phyloP scores from a whole-genome alignment of 192 early-diverging fungal species.

The Entomortierella parvispora region DNA sequence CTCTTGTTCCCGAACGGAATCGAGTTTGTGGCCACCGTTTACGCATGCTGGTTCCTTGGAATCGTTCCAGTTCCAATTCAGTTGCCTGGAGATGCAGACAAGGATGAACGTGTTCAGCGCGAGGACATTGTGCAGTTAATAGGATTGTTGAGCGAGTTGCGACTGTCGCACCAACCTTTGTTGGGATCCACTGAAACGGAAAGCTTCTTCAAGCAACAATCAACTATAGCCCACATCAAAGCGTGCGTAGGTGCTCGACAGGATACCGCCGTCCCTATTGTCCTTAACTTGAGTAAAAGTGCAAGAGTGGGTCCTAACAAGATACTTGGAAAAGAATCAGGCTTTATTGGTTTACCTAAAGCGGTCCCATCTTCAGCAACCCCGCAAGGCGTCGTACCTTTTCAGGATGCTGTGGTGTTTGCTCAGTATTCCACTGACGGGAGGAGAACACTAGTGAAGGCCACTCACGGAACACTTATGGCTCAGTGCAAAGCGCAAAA shows the following conservation, averaged over 20 bases:
- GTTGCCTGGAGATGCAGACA: conserved; percentile 66
- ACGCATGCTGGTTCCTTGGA: conserved; percentile 82
- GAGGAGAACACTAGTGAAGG: conserved; percentile 44
- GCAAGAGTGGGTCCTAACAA: conserved; percentile 71
- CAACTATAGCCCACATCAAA: conserved; percentile 63
- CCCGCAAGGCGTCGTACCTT: too few relatives aligned
- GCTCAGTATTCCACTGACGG: conserved; percentile 61
- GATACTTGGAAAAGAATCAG: conserved; percentile 47
- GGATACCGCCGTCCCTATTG: conserved; percentile 59
- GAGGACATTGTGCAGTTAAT: conserved; percentile 75
- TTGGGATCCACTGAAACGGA: conserved; percentile 73
- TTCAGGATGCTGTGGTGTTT: conserved; percentile 68
- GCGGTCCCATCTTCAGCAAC: not conserved
- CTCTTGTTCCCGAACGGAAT: conserved; percentile 73
- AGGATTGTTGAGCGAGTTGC: conserved; percentile 66
- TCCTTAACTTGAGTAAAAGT: conserved; percentile 68
- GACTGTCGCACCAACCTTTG: conserved; percentile 49
- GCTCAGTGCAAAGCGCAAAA: conserved; percentile 67
- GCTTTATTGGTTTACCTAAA: conserved; percentile 46
- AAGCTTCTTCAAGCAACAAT: conserved; percentile 68
- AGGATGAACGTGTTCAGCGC: too few relatives aligned
- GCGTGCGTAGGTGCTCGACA: conserved; percentile 50
- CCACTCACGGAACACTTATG: conserved; percentile 63
- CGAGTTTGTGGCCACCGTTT: conserved; percentile 73
- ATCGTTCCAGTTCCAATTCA: conserved; percentile 72